Evolutionary conservation across 345 rosid species (phyloP), one percentile per base, ranked within the genome.

Genomic region (Brassica rapa): DNA sequence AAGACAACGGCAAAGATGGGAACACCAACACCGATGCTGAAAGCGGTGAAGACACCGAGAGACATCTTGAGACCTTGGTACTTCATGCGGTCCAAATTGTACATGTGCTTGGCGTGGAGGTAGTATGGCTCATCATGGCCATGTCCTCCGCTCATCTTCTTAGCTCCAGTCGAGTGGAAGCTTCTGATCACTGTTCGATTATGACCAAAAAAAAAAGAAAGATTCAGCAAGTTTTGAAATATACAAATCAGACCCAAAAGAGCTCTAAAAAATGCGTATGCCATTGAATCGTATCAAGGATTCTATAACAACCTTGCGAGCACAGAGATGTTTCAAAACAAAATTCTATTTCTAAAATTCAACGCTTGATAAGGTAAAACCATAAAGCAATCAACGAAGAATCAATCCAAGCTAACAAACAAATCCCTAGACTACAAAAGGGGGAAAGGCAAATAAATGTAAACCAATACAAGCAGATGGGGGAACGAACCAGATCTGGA

Each of bases 41-140:
- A 90, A 77, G 96, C 99, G 0, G 93, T 82, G 74, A 93, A 85
- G 66, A 95, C 99, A 3, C 67, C 94, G 4, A 95, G 90, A 66
- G 97, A 78, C 94, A 93, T 90, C 86, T 87, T 95, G 80, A 95
- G 83, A 57, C 19, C 84, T 82, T 91, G 99, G 81, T 85, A 62
- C 70, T 88, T 90, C 97, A 95, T 93, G 78, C 89, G 87, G 82
- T 91, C 98, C 94, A 93, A 84, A 83, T 95, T 93, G 89, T 95
- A 95, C 99, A 95, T 93, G 87, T 93, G 97, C 86, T 95, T 93
- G 0, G 98, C 90, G 68, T 95, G 97, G 5, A 95, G 80, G 85
- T 93, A 95, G 82, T 59, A 89, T 24, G 90, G 93, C 69, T 95
- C 96, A 2, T 88, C 88, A 57, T 92, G 89, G 41, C 86, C 91